These are phyloP conservation scores for Fraxinus dipetala DNA, from an alignment of 305 asterid species.

Conservation along the genomic window DNA sequence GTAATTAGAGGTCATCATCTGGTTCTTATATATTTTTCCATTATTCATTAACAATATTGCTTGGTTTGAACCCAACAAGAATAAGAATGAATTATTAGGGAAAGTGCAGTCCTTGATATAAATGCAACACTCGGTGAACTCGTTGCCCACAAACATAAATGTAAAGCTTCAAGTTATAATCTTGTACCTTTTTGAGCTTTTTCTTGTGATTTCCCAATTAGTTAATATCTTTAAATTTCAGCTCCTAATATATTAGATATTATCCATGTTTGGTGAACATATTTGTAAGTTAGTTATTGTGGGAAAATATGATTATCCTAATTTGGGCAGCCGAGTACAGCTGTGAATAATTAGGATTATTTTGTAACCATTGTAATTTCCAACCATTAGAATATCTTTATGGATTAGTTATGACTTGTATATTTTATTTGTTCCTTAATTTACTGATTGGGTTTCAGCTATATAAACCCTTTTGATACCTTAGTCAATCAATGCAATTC, in stretches of 20 bases:
- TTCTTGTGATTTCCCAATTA: neutral
- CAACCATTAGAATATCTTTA: neutral
- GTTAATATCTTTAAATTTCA: neutral
- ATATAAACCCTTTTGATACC: neutral
- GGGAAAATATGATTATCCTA: neutral
- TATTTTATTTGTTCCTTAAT: neutral
- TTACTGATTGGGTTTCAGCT: neutral
- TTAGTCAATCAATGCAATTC: neutral
- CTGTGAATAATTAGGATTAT: neutral
- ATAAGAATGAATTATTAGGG: neutral
- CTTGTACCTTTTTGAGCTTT: neutral
- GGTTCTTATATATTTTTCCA: neutral
- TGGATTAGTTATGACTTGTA: neutral
- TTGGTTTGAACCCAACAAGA: neutral
- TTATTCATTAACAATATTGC: conserved; percentile 1
- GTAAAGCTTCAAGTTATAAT: neutral
- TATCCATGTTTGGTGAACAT: neutral
- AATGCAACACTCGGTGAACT: neutral
- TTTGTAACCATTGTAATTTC: neutral
- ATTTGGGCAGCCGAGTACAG: neutral
- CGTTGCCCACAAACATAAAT: neutral
- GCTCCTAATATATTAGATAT: neutral
- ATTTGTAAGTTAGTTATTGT: neutral
- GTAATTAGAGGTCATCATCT: neutral
- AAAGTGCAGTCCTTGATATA: neutral